Base-by-base conservation (phyloP, 129 eudicot species). In the Centella asiatica region DNA sequence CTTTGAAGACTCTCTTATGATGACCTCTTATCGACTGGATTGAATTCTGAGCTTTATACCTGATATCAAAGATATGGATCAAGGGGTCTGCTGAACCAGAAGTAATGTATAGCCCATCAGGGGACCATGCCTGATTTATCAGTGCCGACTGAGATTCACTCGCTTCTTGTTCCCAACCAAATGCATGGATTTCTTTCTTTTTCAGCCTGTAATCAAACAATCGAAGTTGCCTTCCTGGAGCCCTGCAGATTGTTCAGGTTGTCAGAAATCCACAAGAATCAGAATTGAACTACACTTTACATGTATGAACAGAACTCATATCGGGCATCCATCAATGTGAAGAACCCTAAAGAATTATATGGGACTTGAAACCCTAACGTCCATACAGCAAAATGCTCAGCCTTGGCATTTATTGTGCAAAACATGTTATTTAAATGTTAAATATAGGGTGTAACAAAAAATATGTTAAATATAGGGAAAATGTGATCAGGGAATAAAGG, bases 51-150 rank as follows among this genome's bases (percentile, higher is more conserved):
- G 96, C 67, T 20, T 82, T 84, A 33, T 77, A 87, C 70, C 99
- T 70, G 47, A 92, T 87, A 62, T 92, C 99, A 52, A 92, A 92
- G 9, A 92, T 74, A 69, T 92, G 95, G 39, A 92, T 75, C 60
- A 69, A 65, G 2, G 96, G 99, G 69, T 92, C 96, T 5, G 83
- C 96, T 60, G 99, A 87, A n/a, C 99, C 99, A 2, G 99, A 92
- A 31, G 88, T 80, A 24, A 92, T 61, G 68, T 84, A 78, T 7
- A 80, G 62, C 9, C 99, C 99, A 51, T 92, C 96, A 2, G 99
- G 96, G 10, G 99, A 87, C 96, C 99, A 92, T 2, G 99, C 81
- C 69, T 92, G 99, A 39, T 92, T 82, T 64, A 92, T 87, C 54
- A 92, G 73, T 23, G 99, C 96, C 0, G 99, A 92, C 61, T 87